Evolutionary conservation across 169 alveolate species (phyloP).

Genomic region (Plasmodium coatneyi): DNA sequence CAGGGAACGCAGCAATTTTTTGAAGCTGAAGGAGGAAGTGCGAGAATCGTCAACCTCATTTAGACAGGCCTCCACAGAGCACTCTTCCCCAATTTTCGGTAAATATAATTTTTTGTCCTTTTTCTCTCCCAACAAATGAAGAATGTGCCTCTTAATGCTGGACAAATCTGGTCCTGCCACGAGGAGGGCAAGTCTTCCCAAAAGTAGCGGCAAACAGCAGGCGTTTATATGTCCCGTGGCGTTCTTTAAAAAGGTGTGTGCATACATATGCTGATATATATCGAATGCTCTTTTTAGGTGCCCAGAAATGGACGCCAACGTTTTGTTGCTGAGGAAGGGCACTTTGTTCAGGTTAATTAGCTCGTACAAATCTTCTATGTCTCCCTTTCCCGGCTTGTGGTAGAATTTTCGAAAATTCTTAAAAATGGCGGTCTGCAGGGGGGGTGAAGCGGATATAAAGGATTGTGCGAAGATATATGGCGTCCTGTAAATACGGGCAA

Average conservation of each 20-base stretch:
- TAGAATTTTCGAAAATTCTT: slow-evolving; percentile 45
- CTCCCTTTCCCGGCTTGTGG: slow-evolving; percentile 29
- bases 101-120: background rate
- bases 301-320: slow-evolving; percentile 21
- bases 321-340: slow-evolving; percentile 41
- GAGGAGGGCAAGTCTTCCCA: slow-evolving; percentile 19
- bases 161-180: slow-evolving; percentile 2
- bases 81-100: background rate
- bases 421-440: slow-evolving; percentile 37
- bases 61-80: slow-evolving; percentile 1
- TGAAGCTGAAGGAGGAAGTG: slow-evolving; percentile 7
- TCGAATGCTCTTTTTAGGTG: slow-evolving; percentile 65
- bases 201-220: slow-evolving; percentile 31
- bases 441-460: background rate
- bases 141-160: background rate
- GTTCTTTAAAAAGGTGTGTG: slow-evolving; percentile 22
- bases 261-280: slow-evolving; percentile 42
- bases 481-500: too few species aligned
- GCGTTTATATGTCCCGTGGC: background rate
- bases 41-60: background rate
- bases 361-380: slow-evolving; percentile 49
- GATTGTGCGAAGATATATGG: too few species aligned
- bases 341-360: slow-evolving; percentile 20
- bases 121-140: background rate
- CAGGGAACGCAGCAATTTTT: slow-evolving; percentile 3